These are phyloP conservation scores for Colletotrichum sp. DNA, from an alignment of 2,329 filamentous ascomycete species.

Conservation along the genomic window DNA sequence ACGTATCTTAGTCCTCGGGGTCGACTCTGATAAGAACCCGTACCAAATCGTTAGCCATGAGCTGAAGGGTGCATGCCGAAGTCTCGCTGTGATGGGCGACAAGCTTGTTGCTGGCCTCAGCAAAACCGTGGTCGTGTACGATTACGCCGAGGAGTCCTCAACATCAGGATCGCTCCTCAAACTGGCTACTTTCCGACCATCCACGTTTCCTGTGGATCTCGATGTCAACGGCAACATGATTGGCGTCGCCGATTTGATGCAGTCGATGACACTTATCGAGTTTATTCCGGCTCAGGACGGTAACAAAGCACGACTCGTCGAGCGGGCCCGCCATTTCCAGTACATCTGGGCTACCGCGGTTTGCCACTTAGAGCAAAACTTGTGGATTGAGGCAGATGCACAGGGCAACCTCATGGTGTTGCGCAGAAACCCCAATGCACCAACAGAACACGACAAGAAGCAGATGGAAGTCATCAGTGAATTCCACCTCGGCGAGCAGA, in stretches of 20 bases:
- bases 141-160: conserved; percentile 61
- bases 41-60: conserved; percentile 73
- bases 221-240: conserved; percentile 77
- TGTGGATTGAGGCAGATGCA: conserved; percentile 83
- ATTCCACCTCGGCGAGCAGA: conserved; percentile 88
- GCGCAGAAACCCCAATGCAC: conserved; percentile 73
- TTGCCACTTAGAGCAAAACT: conserved; percentile 72
- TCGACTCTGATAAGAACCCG: conserved; percentile 75
- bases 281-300: conserved; percentile 65
- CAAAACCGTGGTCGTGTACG: conserved; percentile 76
- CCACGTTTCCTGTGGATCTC: conserved; percentile 84
- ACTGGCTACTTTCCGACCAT: conserved; percentile 77
- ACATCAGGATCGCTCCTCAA: conserved; percentile 68
- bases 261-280: conserved; percentile 82
- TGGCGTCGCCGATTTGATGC: conserved; percentile 91
- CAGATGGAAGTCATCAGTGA: conserved; percentile 79
- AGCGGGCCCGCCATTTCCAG: conserved; percentile 82
- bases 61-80: conserved; percentile 82
- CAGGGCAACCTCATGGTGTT: conserved; percentile 88
- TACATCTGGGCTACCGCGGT: conserved; percentile 84
- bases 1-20: conserved; percentile 83
- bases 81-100: conserved; percentile 75
- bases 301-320: conserved; percentile 67
- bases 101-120: conserved; percentile 87
- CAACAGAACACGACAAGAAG: conserved; percentile 75